These are phyloP conservation scores for Trichophyton equinum DNA, from an alignment of 2,329 filamentous ascomycete genomes.

Conservation along the genomic window DNA sequence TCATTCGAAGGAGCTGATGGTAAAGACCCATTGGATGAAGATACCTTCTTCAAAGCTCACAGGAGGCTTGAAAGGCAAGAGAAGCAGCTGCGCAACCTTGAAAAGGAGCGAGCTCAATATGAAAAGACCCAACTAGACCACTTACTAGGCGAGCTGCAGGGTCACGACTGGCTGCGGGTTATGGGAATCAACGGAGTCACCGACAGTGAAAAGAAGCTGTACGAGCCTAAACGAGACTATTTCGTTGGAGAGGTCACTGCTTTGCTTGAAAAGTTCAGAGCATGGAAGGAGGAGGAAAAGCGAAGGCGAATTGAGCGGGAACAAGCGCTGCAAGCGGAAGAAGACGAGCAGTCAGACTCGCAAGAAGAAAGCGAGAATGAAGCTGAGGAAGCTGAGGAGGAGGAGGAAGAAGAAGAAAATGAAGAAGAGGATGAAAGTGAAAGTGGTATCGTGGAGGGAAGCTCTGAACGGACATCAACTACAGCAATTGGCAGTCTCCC, in stretches of 20 bases:
- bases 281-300: conserved; percentile 85
- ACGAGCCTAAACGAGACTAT: conserved; percentile 70
- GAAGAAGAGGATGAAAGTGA: conserved; percentile 7
- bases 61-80: conserved; percentile 51
- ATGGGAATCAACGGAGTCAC: conserved; percentile 82
- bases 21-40: conserved; percentile 45
- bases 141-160: conserved; percentile 67
- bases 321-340: conserved; percentile 42
- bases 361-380: conserved; percentile 18
- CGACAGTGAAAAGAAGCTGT: conserved; percentile 73
- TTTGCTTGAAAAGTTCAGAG: conserved; percentile 74
- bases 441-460: conserved; percentile 5
- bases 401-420: conserved; percentile 8
- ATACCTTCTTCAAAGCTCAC: conserved; percentile 46
- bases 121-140: conserved; percentile 54
- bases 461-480: conserved; percentile 16
- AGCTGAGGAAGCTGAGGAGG: conserved; percentile 10
- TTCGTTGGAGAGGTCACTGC: conserved; percentile 73
- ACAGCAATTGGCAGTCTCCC: conserved; percentile 39
- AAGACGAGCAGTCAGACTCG: conserved; percentile 36
- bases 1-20: conserved; percentile 16
- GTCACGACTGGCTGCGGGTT: conserved; percentile 82
- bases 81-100: conserved; percentile 56
- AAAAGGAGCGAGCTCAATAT: conserved; percentile 53
- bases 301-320: conserved; percentile 65